A percentile compares a stretch with the other conserved stretches of the same genome.
phyloP scores from a whole-genome alignment of 495 filamentous ascomycete species.

The Talaromyces stipitatus region DNA sequence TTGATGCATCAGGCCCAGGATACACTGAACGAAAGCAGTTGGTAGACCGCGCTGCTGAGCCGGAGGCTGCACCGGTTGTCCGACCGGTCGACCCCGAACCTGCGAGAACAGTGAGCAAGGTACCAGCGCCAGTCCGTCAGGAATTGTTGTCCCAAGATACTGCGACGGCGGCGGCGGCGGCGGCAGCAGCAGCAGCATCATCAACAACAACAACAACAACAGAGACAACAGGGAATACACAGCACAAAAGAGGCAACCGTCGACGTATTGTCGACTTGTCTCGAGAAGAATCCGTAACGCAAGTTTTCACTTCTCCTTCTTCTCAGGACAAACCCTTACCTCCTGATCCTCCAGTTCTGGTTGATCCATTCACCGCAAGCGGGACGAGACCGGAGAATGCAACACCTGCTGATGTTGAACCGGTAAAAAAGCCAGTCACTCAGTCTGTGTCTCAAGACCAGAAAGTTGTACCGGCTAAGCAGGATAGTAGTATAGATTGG shows the following conservation, averaged over 20 bases:
- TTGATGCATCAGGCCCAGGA: slow-evolving; percentile 74
- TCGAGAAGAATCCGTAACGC: slow-evolving; percentile 43
- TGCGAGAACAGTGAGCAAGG: slow-evolving; percentile 56
- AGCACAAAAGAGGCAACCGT: slow-evolving; percentile 49
- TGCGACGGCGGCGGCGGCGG: not conserved
- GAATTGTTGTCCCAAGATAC: slow-evolving; percentile 32
- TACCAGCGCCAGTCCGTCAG: slow-evolving; percentile 9
- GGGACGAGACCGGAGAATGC: not conserved
- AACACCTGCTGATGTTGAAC: not conserved
- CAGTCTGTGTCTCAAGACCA: not conserved
- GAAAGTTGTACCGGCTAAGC: not conserved
- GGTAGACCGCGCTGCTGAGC: slow-evolving; percentile 72
- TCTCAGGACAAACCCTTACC: slow-evolving; percentile 2
- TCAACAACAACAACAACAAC: slow-evolving; percentile 42
- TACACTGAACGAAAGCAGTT: slow-evolving; percentile 79
- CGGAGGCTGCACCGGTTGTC: slow-evolving; percentile 65
- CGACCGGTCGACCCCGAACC: slow-evolving; percentile 52
- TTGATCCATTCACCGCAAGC: not conserved
- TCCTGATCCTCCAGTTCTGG: not conserved
- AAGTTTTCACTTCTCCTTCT: slow-evolving; percentile 13
- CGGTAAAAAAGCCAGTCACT: not conserved
- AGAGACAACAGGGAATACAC: slow-evolving; percentile 32
- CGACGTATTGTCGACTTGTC: slow-evolving; percentile 81
- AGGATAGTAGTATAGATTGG: not conserved
- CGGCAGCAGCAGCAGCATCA: slow-evolving; percentile 42